A percentile compares a stretch with the other conserved stretches of the same genome.
These are phyloP conservation scores for Periconia macrospinosa DNA, from an alignment of 2,329 filamentous ascomycete species.

Conservation along the genomic window DNA sequence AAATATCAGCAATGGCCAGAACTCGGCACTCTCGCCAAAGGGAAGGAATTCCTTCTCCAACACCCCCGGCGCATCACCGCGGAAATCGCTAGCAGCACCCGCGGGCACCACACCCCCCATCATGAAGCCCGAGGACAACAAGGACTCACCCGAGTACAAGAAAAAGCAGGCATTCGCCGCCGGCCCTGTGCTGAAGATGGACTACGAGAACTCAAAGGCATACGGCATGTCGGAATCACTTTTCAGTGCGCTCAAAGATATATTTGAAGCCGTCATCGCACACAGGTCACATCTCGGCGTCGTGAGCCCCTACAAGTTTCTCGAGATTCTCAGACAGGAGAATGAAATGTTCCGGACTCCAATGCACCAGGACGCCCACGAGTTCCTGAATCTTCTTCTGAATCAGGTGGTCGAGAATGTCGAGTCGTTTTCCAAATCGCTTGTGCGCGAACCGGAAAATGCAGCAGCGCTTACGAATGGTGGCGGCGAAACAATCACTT, in stretches of 20 bases:
- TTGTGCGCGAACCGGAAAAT: constrained; percentile 47
- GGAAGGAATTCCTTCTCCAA: constrained; percentile 47
- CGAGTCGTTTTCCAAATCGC: constrained; percentile 76
- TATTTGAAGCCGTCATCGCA: constrained; percentile 86
- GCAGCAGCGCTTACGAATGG: constrained; percentile 12
- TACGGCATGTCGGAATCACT: constrained; percentile 95
- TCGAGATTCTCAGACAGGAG: constrained; percentile 90
- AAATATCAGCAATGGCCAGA: constrained; percentile 37
- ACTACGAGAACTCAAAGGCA: constrained; percentile 73
- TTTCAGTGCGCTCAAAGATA: constrained; percentile 93
- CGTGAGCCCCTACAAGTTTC: constrained; percentile 85
- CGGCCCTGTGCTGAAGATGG: constrained; percentile 83
- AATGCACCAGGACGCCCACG: constrained; percentile 98
- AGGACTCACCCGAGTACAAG: constrained; percentile 94
- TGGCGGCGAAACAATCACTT: constrained; percentile 20
- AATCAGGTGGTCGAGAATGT: constrained; percentile 96
- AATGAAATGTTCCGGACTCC: constrained; percentile 97
- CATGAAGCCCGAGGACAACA: constrained; percentile 83
- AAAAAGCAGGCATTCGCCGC: constrained; percentile 92
- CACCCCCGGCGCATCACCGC: constrained; percentile 35
- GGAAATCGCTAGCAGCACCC: constrained; percentile 45
- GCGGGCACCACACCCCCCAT: constrained; percentile 58
- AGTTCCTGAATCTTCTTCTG: constrained; percentile 92
- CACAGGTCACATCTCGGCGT: constrained; percentile 84
- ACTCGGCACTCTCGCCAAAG: constrained; percentile 57